Conservation (phyloP, 2,329 filamentous ascomycete genomes). For the Ceratocystis destructans region DNA sequence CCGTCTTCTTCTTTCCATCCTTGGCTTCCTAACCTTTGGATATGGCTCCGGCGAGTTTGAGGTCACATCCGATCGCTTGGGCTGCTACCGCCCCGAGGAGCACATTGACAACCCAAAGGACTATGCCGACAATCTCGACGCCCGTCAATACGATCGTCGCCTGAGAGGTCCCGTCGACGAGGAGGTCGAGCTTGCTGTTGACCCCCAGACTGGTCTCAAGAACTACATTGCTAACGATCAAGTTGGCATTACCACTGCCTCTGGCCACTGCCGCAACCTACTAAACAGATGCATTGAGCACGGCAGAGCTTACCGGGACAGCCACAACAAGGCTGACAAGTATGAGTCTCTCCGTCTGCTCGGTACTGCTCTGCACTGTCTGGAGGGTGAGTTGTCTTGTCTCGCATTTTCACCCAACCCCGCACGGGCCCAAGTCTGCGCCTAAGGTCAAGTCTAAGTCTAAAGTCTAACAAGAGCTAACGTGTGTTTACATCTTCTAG, state of each 20-base stretch:
- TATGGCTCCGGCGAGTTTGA: conserved; percentile 81
- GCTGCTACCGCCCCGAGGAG: conserved; percentile 66
- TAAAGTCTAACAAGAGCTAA: background rate
- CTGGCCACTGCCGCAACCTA: conserved; percentile 59
- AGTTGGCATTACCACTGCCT: conserved; percentile 66
- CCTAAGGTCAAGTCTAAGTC: background rate
- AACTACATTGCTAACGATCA: conserved; percentile 88
- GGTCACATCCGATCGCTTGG: conserved; percentile 65
- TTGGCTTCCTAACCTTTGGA: conserved; percentile 80
- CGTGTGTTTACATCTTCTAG: conserved; percentile 28
- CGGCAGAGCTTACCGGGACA: conserved; percentile 53
- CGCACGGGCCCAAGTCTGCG: background rate
- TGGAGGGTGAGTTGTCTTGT: conserved; percentile 47
- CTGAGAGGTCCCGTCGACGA: conserved; percentile 76
- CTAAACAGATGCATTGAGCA: conserved; percentile 64
- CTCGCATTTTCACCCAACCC: background rate
- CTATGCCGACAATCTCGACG: conserved; percentile 81
- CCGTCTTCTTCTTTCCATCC: conserved; percentile 72
- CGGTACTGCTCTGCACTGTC: conserved; percentile 77
- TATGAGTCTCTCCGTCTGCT: conserved; percentile 76
- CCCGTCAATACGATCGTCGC: conserved; percentile 64
- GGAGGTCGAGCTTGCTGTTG: conserved; percentile 60
- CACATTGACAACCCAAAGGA: conserved; percentile 69
- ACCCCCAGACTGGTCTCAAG: conserved; percentile 66
- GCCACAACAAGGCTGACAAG: conserved; percentile 53